phyloP scores from a whole-genome alignment of 352 stramenopile species.

The Pythium rishiriense region DNA sequence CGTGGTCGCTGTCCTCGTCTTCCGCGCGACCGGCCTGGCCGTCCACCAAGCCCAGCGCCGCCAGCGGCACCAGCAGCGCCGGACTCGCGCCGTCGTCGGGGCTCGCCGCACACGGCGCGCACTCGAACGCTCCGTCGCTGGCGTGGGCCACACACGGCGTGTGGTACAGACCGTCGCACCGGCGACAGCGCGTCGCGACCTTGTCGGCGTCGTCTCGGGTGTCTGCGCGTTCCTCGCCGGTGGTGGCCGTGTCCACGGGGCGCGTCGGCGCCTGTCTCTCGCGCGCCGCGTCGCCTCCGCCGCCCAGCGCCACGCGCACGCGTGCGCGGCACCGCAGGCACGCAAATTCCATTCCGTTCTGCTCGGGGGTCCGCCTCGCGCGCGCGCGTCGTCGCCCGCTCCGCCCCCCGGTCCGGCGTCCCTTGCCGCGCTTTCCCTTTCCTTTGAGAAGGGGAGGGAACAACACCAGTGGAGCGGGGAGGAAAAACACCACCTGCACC shows the following conservation, averaged over 20 bases:
- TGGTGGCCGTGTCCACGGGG: neutral
- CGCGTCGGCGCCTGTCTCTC: neutral
- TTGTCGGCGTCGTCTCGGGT: neutral
- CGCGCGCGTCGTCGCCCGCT: constrained; percentile 21
- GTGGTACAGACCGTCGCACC: constrained; percentile 32
- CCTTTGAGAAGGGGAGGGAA: neutral
- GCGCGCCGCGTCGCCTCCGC: constrained; percentile 4
- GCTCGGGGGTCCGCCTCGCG: constrained; percentile 13
- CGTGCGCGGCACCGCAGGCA: constrained; percentile 32
- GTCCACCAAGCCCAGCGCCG: constrained; percentile 22
- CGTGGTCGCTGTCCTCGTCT: neutral
- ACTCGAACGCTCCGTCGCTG: constrained; percentile 11
- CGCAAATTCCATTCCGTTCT: constrained; percentile 28
- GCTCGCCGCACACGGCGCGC: constrained; percentile 7
- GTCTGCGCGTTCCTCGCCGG: neutral
- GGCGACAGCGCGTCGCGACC: constrained; percentile 19
- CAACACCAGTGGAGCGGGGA: neutral
- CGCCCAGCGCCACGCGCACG: constrained; percentile 26
- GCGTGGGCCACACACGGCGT: constrained; percentile 6
- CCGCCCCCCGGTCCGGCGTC: constrained; percentile 17
- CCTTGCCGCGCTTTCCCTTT: constrained; percentile 19
- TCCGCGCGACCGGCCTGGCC: constrained; percentile 2
- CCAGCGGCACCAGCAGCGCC: constrained; percentile 41
- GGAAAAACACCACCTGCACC: neutral
- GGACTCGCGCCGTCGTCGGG: neutral